Evolutionary conservation across 2,329 filamentous ascomycete genomes (phyloP).

Genomic region (Verticillium klebahnii): DNA sequence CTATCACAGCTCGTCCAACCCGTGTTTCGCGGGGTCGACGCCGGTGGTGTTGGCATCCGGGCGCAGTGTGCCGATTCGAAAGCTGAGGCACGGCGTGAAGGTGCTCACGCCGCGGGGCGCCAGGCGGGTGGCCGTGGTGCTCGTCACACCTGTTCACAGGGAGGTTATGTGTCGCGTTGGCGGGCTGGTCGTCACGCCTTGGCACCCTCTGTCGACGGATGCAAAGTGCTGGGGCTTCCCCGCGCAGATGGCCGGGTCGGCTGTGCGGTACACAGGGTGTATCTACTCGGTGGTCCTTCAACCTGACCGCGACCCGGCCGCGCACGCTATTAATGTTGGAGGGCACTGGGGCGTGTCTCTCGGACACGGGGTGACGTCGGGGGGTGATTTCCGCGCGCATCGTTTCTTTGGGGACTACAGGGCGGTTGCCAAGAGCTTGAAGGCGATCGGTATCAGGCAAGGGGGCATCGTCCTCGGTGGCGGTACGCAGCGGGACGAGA

Average conservation of each 20-base stretch:
- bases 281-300: constrained; percentile 56
- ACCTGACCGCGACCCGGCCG: constrained; percentile 32
- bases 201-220: constrained; percentile 49
- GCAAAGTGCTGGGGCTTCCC: constrained; percentile 43
- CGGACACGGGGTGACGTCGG: constrained; percentile 46
- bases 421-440: constrained; percentile 33
- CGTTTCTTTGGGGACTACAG: constrained; percentile 50
- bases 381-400: constrained; percentile 42
- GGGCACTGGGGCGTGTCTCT: constrained; percentile 52
- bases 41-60: constrained; percentile 40
- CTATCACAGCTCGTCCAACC: constrained; percentile 35
- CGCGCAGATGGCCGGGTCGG: constrained; percentile 23
- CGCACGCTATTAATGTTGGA: constrained; percentile 44
- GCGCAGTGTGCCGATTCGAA: constrained; percentile 31
- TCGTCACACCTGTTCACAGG: constrained; percentile 40
- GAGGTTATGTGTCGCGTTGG: constrained; percentile 40
- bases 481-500: constrained; percentile 32
- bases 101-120: constrained; percentile 47
- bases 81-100: constrained; percentile 38
- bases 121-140: constrained; percentile 42
- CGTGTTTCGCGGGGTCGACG: constrained; percentile 51
- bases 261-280: constrained; percentile 39
- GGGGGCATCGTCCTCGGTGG: constrained; percentile 39
- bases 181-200: constrained; percentile 49
- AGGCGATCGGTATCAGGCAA: constrained; percentile 21